Conservation (phyloP, 192 early-diverging fungal species). For the Oehlia diaphana region DNA sequence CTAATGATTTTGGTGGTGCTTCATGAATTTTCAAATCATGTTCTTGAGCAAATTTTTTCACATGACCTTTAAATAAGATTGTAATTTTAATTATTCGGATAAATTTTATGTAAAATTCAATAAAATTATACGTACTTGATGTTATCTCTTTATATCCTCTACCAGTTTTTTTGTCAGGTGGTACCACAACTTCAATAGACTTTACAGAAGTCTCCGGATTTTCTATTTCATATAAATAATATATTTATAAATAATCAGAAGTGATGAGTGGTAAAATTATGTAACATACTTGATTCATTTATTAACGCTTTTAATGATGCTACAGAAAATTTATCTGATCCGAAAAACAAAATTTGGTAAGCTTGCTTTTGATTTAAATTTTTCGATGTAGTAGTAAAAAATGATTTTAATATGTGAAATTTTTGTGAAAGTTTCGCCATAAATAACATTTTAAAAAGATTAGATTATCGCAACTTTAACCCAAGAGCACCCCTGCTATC, state of each 20-base stretch:
- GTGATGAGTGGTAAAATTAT: neutral
- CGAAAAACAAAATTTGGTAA: constrained; percentile 76
- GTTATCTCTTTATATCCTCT: constrained; percentile 9
- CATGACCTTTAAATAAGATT: constrained; percentile 38
- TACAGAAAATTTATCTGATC: constrained; percentile 80
- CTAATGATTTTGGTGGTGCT: constrained; percentile 55
- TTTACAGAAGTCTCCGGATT: constrained; percentile 26
- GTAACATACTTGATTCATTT: constrained; percentile 43
- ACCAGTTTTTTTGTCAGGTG: constrained; percentile 42
- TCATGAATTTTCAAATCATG: constrained; percentile 44
- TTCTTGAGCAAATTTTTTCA: constrained; percentile 47
- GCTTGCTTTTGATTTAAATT: neutral
- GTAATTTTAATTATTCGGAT: neutral
- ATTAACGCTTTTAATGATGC: constrained; percentile 59
- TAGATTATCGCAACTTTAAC: no score
- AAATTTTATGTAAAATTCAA: neutral
- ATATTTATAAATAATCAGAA: no score
- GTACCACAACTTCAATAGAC: constrained; percentile 34
- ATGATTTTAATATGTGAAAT: neutral
- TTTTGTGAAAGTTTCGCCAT: neutral
- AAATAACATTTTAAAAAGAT: no score
- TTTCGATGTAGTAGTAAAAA: neutral
- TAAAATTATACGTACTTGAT: neutral
- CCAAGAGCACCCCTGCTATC: no score
- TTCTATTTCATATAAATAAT: neutral